Conservation (phyloP, 2,329 filamentous ascomycete species). For the Cercospora sp. region DNA sequence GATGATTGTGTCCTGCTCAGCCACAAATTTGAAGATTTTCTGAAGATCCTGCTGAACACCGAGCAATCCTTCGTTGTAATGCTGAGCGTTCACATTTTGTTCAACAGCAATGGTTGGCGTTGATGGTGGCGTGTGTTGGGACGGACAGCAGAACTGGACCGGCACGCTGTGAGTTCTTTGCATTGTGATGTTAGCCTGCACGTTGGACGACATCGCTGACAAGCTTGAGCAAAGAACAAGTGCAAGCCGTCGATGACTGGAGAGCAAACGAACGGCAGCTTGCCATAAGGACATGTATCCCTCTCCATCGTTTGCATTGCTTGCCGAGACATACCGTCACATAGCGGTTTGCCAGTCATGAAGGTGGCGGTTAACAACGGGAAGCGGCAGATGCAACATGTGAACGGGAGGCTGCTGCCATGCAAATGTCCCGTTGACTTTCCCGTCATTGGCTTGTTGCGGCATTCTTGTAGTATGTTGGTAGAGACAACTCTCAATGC, state of each 20-base stretch:
- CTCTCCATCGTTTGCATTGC: background rate
- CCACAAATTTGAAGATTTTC: too few relatives aligned
- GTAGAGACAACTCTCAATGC: too few relatives aligned
- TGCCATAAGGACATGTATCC: background rate
- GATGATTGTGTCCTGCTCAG: too few relatives aligned
- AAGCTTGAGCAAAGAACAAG: background rate
- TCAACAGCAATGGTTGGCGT: background rate
- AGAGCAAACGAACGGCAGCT: background rate
- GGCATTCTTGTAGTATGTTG: too few relatives aligned
- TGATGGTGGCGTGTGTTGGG: background rate
- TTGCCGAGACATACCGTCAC: background rate
- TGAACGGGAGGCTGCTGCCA: too few relatives aligned
- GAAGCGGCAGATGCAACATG: too few relatives aligned
- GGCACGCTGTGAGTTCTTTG: background rate
- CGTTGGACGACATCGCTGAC: background rate
- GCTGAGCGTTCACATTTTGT: background rate
- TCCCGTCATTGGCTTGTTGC: too few relatives aligned
- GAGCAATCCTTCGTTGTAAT: too few relatives aligned
- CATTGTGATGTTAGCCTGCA: background rate
- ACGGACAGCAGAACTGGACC: background rate
- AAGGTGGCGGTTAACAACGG: background rate
- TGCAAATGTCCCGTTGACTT: too few relatives aligned
- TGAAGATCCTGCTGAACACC: too few relatives aligned
- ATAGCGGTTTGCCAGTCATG: background rate
- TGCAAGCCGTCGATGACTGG: background rate